phyloP scores from a whole-genome alignment of 148 eudicot species.

The Rhododendron molle region DNA sequence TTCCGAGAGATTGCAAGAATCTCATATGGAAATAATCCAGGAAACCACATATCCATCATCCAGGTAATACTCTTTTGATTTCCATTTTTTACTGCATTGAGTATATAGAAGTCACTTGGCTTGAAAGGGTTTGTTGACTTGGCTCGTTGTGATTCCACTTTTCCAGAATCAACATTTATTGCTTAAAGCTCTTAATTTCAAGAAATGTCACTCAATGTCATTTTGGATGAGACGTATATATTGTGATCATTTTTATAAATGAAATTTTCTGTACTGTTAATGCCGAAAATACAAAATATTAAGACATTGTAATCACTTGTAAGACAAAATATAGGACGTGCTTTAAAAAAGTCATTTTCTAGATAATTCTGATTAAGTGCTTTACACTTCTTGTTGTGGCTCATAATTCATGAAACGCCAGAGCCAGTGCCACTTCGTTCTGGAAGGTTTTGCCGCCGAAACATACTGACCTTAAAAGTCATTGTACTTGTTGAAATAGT shows the following conservation, averaged over 20 bases:
- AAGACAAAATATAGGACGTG: not conserved
- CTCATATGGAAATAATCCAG: slow-evolving; percentile 32
- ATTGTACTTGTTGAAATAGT: not conserved
- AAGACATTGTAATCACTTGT: not conserved
- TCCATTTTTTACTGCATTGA: not conserved
- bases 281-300: not conserved
- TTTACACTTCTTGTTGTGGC: not conserved
- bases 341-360: not conserved
- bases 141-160: not conserved
- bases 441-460: not conserved
- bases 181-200: not conserved
- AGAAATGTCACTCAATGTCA: not conserved
- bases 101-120: not conserved
- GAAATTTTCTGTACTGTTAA: not conserved
- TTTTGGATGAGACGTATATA: not conserved
- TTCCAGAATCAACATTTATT: not conserved
- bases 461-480: not conserved
- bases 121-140: not conserved
- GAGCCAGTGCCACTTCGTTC: not conserved
- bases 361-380: not conserved
- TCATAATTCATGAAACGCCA: not conserved
- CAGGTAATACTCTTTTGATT: slow-evolving; percentile 27
- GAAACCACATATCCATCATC: slow-evolving; percentile 42
- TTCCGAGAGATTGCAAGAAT: slow-evolving; percentile 24
- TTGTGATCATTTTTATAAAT: not conserved